These are phyloP conservation scores for Malus sylvestris DNA, from an alignment of 306 rosid genomes.

Conservation along the genomic window DNA sequence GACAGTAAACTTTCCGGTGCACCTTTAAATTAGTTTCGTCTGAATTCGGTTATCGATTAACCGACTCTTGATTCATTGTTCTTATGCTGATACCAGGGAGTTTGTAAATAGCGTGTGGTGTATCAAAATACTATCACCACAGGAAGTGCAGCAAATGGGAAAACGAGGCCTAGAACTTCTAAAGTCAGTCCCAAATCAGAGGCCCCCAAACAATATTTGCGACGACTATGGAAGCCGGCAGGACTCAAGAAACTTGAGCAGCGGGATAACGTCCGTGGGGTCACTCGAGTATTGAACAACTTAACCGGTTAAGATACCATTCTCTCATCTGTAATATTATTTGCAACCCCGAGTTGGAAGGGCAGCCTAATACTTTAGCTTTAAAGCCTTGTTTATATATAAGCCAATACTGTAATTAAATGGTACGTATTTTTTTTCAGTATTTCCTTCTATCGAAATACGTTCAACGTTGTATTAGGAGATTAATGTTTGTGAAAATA, in stretches of 20 bases:
- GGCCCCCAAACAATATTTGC: constrained; percentile 61
- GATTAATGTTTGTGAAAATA: constrained; percentile 41
- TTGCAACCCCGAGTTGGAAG: constrained; percentile 39
- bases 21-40: background rate
- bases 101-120: constrained; percentile 93
- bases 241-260: constrained; percentile 65
- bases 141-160: constrained; percentile 93
- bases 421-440: constrained; percentile 21
- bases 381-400: constrained; percentile 41
- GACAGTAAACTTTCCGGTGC: background rate
- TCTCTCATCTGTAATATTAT: constrained; percentile 50
- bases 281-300: constrained; percentile 64
- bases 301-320: constrained; percentile 33
- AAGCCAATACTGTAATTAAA: constrained; percentile 68
- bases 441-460: constrained; percentile 31
- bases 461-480: constrained; percentile 48
- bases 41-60: background rate
- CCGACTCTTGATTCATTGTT: background rate
- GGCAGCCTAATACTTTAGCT: constrained; percentile 38
- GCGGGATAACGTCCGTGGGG: constrained; percentile 76
- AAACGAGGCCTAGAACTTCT: constrained; percentile 70
- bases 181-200: constrained; percentile 72
- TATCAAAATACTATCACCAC: constrained; percentile 93
- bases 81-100: constrained; percentile 54
- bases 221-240: constrained; percentile 68